Base-by-base conservation (phyloP, 1,139 yeast genomes). In the Saccharomyces hybrid region DNA sequence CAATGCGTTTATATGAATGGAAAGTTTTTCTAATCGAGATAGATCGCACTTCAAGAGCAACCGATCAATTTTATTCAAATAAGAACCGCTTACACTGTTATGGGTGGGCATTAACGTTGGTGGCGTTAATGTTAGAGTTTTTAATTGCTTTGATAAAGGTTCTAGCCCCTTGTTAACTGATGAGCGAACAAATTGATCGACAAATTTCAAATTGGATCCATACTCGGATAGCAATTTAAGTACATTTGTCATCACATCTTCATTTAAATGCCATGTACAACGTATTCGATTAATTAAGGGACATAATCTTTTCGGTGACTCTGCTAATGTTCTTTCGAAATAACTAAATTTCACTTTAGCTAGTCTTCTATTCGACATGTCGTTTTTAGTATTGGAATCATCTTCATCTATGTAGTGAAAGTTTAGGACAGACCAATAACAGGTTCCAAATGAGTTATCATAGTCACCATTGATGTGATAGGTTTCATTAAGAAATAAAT, bases 251-350 rank as follows among this genome's bases (percentile, higher is more conserved):
- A 68, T 50, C 8, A 61, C 51, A 3, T 51, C 51, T 14, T 54
- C 54, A 52, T 63, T 56, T 9, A 67, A 42, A 56, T 67, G 70
- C 72, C 71, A 69, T 13, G 69, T 62, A 50, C 70, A 66, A 46
- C 61, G 64, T 1, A 69, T 59, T 6, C 59, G 52, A 49, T 58
- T 61, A 7, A 69, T 59, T 11, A 61, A 50, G 1, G 65, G 58
- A 28, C 66, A 55, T 9, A 67, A 55, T 9, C 48, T 51, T 14
- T 30, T 28, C 3, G 64, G 63, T 2, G 60, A 55, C 20, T 57
- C 57, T 7, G 53, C 50, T 6, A 69, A 38, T 3, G 70, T 59
- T 27, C 64, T 56, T 7, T 67, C 54, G 20, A 69, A 51, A n/a
- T 55, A 52, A 42, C 49, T 49, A 26, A 65, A 60, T 51, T 65